Percentiles rank a stretch among this genome's conserved stretches.
Conservation (phyloP, 768 basidiomycete genomes). For the Antrodiella citrinella region DNA sequence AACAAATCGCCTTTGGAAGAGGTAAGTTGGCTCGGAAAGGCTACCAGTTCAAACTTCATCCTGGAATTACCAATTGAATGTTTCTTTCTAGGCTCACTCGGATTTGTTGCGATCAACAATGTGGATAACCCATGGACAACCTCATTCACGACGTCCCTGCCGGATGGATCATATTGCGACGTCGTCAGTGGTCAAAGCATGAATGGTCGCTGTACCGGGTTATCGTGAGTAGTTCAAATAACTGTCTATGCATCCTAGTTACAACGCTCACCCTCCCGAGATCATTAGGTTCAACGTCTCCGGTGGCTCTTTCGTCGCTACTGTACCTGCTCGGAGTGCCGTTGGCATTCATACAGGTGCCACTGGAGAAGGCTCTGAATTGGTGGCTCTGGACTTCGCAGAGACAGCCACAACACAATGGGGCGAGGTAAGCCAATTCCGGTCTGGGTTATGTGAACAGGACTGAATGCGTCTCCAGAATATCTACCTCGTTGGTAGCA, state of each 20-base stretch:
- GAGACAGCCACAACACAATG: constrained; percentile 49
- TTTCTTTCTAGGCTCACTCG: constrained; percentile 45
- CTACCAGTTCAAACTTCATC: not conserved
- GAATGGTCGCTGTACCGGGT: constrained; percentile 39
- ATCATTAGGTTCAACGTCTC: constrained; percentile 43
- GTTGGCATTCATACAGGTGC: constrained; percentile 48
- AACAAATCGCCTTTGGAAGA: constrained; percentile 62
- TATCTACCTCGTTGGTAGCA: constrained; percentile 50
- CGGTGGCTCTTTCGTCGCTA: constrained; percentile 41
- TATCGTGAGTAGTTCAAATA: constrained; percentile 29
- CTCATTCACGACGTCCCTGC: constrained; percentile 49
- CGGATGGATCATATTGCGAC: constrained; percentile 57
- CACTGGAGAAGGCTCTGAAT: constrained; percentile 8
- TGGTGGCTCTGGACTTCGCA: constrained; percentile 41
- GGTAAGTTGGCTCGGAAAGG: constrained; percentile 28
- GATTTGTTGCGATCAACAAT: constrained; percentile 66
- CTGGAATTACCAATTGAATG: not conserved
- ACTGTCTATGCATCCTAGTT: not conserved
- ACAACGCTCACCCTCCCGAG: no score
- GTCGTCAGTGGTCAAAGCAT: constrained; percentile 42
- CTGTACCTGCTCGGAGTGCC: constrained; percentile 42
- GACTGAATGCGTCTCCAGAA: constrained; percentile 44
- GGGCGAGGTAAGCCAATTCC: constrained; percentile 58
- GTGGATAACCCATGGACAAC: constrained; percentile 45
- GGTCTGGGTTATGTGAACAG: no score